Conservation (phyloP, 768 basidiomycete species). For the Udeniomyces megalosporus region DNA sequence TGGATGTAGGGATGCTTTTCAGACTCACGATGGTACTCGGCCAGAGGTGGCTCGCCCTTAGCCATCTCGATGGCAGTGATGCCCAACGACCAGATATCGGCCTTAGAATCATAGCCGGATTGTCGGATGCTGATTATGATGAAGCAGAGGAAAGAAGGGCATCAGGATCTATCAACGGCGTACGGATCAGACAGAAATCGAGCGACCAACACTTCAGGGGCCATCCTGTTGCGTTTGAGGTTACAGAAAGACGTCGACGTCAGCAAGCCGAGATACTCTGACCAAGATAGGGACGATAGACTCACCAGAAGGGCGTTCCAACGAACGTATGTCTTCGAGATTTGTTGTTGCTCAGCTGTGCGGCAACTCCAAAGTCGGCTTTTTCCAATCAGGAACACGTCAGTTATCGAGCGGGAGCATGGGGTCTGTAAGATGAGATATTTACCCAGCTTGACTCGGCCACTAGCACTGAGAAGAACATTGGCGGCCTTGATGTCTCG, state of each 20-base stretch:
- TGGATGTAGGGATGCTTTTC: not conserved
- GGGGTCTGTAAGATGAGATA: not conserved
- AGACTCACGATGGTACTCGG: conserved; percentile 63
- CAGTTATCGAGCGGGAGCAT: not conserved
- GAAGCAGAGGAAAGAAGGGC: not conserved
- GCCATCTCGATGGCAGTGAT: conserved; percentile 99
- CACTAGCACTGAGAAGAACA: conserved; percentile 70
- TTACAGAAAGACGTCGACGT: no score
- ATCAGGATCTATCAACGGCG: not conserved
- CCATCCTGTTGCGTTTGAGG: conserved; percentile 31
- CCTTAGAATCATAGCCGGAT: conserved; percentile 87
- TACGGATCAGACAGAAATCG: not conserved
- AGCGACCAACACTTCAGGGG: conserved; percentile 56
- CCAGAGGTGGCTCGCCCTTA: conserved; percentile 86
- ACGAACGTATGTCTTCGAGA: conserved; percentile 94
- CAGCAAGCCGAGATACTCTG: not conserved
- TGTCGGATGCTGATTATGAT: conserved; percentile 48
- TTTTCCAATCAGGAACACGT: no score
- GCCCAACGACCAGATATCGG: conserved; percentile 94
- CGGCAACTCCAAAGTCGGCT: conserved; percentile 97
- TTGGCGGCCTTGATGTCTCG: conserved; percentile 99
- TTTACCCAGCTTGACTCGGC: conserved; percentile 70
- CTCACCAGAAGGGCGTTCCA: conserved; percentile 31
- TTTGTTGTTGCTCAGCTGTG: conserved; percentile 63
- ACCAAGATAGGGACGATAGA: not conserved